Evolutionary conservation across 1,139 yeast genomes (phyloP).

Genomic region (Yamadazyma triangularis): DNA sequence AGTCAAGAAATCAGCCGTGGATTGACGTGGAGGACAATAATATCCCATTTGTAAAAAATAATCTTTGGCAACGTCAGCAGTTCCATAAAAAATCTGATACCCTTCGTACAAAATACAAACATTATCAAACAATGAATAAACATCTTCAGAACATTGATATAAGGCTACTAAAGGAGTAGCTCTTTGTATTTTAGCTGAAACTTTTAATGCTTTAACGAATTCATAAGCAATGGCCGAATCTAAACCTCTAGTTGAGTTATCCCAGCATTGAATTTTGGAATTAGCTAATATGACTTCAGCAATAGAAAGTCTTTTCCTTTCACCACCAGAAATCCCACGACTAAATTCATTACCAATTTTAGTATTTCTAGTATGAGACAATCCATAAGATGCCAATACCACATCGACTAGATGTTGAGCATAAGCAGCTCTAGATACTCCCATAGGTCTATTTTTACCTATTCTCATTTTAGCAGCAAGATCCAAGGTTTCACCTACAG

Average conservation of each 20-base stretch:
- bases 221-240: conserved; percentile 66
- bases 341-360: conserved; percentile 35
- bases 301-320: conserved; percentile 41
- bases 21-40: conserved; percentile 67
- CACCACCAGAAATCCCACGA: conserved; percentile 43
- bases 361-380: conserved; percentile 29
- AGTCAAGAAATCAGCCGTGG: conserved; percentile 80
- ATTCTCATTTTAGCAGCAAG: conserved; percentile 41
- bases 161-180: conserved; percentile 71
- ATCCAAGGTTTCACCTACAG: conserved; percentile 48
- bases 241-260: conserved; percentile 58
- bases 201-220: conserved; percentile 63
- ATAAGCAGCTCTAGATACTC: conserved; percentile 33
- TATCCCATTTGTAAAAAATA: conserved; percentile 48
- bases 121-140: conserved; percentile 65
- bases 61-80: conserved; percentile 40
- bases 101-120: conserved; percentile 74
- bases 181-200: conserved; percentile 54
- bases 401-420: conserved; percentile 41
- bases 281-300: conserved; percentile 38
- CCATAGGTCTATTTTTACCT: conserved; percentile 33
- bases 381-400: conserved; percentile 40
- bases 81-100: conserved; percentile 72
- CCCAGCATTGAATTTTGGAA: conserved; percentile 51
- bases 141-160: conserved; percentile 79